Base-by-base conservation (phyloP, 306 rosid genomes). In the Cicer chorassanicum region DNA sequence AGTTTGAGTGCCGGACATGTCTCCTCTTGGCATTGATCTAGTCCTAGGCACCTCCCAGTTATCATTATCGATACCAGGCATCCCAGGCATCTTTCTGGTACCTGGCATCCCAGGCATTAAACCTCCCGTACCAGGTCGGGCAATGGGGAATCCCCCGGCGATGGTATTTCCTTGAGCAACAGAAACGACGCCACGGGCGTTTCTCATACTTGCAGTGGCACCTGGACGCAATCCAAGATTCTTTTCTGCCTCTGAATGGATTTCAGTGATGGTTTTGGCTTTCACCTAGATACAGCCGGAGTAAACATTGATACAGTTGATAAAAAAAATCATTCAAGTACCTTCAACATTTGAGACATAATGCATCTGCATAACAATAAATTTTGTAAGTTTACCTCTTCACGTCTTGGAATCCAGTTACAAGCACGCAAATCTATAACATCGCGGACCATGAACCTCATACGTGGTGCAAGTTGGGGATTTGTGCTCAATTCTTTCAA, bases 21-120 rank as follows among this genome's bases (percentile, higher is more conserved):
- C 92, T 48, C 90, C 93, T 77, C 96, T 85, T 1, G 96, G 87
- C 81, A 84, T 83, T 19, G 98, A 65, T 45, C 98, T 84, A 9
- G 77, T 40, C 85, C 87, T 89, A 24, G 87, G 91, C 8, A 89
- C 75, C 83, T 95, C 99, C 98, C 99, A 92, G 74, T 87, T 88
- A 73, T 90, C 99, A 84, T 86, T 85, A 79, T 95, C 99, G 24
- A 95, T 76, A 57, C 90, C 97, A 41, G 99, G 96, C 91, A 88
- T 88, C 66, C 94, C 97, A 73, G 97, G 96, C 95, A 92, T 90
- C 87, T 86, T 94, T 82, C 97, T 92, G 36, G 88, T 70, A 78
- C 99, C 99, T 0, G 98, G 98, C 96, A 92, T 87, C 72, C 99
- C 99, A 15, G 99, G 99, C 97, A 94, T 94, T 94, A 92, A 82